phyloP scores from a whole-genome alignment of 2,329 filamentous ascomycete species.

The Macrophomina pseudophaseolina region DNA sequence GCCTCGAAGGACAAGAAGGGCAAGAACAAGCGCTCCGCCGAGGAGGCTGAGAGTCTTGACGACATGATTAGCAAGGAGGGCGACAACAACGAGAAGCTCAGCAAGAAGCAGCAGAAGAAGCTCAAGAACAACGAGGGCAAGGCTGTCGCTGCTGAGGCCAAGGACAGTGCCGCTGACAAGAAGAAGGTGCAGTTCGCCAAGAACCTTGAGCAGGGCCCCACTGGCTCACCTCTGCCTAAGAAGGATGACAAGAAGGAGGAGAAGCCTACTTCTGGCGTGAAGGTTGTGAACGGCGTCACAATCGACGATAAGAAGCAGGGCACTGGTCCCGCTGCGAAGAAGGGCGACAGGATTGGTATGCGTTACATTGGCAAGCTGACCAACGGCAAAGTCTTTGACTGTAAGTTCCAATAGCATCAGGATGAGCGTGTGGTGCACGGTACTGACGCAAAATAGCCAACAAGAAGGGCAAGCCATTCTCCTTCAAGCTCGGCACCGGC shows the following conservation, averaged over 20 bases:
- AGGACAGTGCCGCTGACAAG: constrained; percentile 63
- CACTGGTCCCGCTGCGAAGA: constrained; percentile 82
- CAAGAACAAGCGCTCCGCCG: constrained; percentile 94
- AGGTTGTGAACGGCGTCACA: constrained; percentile 84
- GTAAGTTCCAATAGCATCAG: constrained; percentile 57
- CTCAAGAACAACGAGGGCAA: constrained; percentile 98
- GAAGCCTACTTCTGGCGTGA: constrained; percentile 68
- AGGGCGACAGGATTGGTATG: constrained; percentile 88
- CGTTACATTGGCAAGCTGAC: constrained; percentile 96
- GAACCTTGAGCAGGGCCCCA: constrained; percentile 96
- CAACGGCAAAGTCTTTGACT: constrained; percentile 93
- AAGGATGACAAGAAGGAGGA: constrained; percentile 39
- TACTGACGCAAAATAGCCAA: constrained; percentile 68
- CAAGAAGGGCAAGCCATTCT: constrained; percentile 98
- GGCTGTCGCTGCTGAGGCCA: constrained; percentile 60
- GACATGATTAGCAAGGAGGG: constrained; percentile 76
- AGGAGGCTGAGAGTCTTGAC: constrained; percentile 70
- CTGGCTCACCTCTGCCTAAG: constrained; percentile 56
- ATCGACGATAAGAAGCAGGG: constrained; percentile 96
- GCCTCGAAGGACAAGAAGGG: constrained; percentile 63
- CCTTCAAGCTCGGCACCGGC: constrained; percentile 90
- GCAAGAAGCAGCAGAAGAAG: constrained; percentile 98
- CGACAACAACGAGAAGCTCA: constrained; percentile 73
- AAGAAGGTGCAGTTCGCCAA: constrained; percentile 99
- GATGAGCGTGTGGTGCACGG: not conserved